Base-by-base conservation (phyloP, 306 rosid genomes). In the Cucumis cinereus region DNA sequence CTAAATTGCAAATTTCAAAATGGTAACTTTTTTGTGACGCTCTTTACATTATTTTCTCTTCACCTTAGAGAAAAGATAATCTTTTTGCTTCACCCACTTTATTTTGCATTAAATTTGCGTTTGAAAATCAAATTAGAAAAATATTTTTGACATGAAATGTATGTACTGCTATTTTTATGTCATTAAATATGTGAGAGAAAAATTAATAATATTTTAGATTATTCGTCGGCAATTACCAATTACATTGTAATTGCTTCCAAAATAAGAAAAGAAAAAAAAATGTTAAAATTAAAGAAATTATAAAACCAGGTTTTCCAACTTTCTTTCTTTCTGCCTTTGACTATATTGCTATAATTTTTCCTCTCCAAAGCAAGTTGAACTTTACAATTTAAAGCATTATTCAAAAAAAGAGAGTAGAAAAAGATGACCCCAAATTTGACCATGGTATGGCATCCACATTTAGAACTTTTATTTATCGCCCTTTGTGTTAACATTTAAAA, bases 371-470 rank as follows among this genome's bases (percentile, higher is more conserved):
- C 79, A 83, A 54, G 81, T 82, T 76, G 80, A 54, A 23, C 80
- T 77, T 81, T 54, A 72, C 22, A 52, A 19, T 54, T 81, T 79
- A 74, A 79, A 86, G 80, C 78, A 66, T 82, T 28, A 19, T 61
- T 63, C 63, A 12, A 60, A 41, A 4, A 23, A 70, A 17, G 75
- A 47, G 54, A 63, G 78, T 22, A 67, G 49, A 73, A 54, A 70
- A 71, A 69, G 74, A 82, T 85, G 81, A 78, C 88, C 86, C 87
- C 85, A 81, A 81, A 68, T 63, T 82, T 83, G 89, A 86, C 89
- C 79, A 72, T 35, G 4, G 40, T 54, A 81, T 10, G 16, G 52
- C 52, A 22, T 40, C 7, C 1, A 0, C 68, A 36, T 36, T 63
- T 63, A 68, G n/a, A 67, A 41, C 73, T 20, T 64, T 16, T n/a